phyloP scores from a whole-genome alignment of 257 asterid genomes.

The Striga asiatica region DNA sequence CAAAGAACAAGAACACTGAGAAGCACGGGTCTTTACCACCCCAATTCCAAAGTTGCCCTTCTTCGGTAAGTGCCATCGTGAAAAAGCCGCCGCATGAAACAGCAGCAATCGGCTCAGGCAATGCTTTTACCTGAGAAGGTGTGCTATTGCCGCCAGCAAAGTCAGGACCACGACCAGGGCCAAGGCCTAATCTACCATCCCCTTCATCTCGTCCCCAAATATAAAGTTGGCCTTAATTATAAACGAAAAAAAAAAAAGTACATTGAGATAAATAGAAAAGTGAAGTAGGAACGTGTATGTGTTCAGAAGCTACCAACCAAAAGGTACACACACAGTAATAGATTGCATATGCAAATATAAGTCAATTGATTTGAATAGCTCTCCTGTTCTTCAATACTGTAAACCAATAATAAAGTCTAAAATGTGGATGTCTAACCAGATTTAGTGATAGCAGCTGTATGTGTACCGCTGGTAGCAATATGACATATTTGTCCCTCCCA shows the following conservation, averaged over 20 bases:
- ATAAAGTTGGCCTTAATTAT: slow-evolving; percentile 60
- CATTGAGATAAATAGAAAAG: neutral
- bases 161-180: slow-evolving; percentile 91
- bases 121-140: slow-evolving; percentile 66
- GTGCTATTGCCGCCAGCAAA: slow-evolving; percentile 82
- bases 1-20: neutral
- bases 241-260: slow-evolving; percentile 10
- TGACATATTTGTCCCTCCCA: slow-evolving; percentile 67
- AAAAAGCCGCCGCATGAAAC: slow-evolving; percentile 97
- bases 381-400: too few species aligned
- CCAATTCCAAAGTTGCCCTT: slow-evolving; percentile 95
- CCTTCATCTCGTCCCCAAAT: slow-evolving; percentile 99
- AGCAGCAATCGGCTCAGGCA: slow-evolving; percentile 67
- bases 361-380: too few species aligned
- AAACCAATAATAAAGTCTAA: too few species aligned
- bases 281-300: too few species aligned
- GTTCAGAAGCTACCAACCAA: too few species aligned
- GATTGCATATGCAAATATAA: too few species aligned
- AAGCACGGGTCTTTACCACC: slow-evolving; percentile 52
- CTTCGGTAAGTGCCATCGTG: slow-evolving; percentile 84
- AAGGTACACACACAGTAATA: too few species aligned
- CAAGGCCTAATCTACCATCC: slow-evolving; percentile 96
- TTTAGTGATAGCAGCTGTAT: slow-evolving; percentile 70
- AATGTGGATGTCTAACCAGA: slow-evolving; percentile 41
- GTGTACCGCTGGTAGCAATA: slow-evolving; percentile 86